Evolutionary conservation across 2,329 filamentous ascomycete genomes (phyloP), one percentile per base, ranked within the genome.

Genomic region (Capronia americana): DNA sequence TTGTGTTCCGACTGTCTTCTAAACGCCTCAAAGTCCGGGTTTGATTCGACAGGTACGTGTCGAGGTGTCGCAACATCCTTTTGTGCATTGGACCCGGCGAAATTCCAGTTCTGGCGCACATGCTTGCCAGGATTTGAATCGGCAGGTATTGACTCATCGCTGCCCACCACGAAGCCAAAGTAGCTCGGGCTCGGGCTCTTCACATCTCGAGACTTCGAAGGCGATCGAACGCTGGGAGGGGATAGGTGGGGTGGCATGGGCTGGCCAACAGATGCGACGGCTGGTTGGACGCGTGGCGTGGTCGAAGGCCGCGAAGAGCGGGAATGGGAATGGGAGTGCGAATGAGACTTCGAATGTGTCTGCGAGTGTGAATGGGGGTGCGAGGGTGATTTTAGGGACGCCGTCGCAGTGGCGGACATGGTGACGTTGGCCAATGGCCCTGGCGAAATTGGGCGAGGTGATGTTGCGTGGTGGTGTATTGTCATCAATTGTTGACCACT

Each of bases 21-120:
- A 75, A 96, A 94, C 2, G 90, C 90, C 75, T 94, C 92, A 69
- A 91, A 94, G n/a, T 93, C 89, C 6, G 90, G 86, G 73, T 93
- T 93, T 38, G 89, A 87, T 73, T 94, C 90, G 58, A 92, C 80
- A 0, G 91, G 86, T 6, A 92, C 80, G 69, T 89, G 85, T 69
- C 88, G 88, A 2, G 92, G 91, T 8, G 91, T 85, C 2, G 86
- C 85, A 17, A 88, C 86, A 23, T 84, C 86, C 90, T 91, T 69
- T 0, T 89, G 91, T 73, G 87, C 88, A 57, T 92, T 85, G 4
- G 90, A 89, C 0, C 89, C 90, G 8, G 87, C 85, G 8, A 90
- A 86, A 72, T 89, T 91, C 90, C 91, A 94, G 77, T 91, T 91
- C 70, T 88, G 87, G 64, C 87, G 87, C 0, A 88, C 84, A 68